Percentiles rank a stretch among this genome's conserved stretches.
phyloP scores from a whole-genome alignment of 164 flowering plant genomes.

The Piper betle region DNA sequence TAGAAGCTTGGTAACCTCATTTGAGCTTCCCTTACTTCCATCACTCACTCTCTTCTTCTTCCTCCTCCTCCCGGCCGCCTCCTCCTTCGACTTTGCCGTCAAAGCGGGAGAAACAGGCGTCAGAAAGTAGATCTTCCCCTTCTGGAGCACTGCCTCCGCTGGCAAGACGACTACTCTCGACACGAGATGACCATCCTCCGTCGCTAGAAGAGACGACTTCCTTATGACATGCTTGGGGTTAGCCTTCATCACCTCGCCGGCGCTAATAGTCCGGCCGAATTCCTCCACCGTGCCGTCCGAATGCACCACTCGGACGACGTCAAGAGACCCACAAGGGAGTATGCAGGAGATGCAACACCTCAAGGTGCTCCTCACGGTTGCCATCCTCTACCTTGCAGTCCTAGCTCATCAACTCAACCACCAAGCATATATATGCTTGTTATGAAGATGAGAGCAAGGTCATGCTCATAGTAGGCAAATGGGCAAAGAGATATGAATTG shows the following conservation, averaged over 20 bases:
- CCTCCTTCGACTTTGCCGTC: too few relatives aligned
- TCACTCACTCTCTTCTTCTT: constrained; percentile 8
- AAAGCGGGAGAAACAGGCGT: not conserved
- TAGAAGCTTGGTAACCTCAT: constrained; percentile 17
- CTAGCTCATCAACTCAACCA: not conserved
- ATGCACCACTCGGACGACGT: constrained; percentile 71
- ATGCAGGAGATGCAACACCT: constrained; percentile 89
- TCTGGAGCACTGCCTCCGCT: constrained; percentile 67
- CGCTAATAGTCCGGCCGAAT: constrained; percentile 44
- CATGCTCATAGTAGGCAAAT: not conserved
- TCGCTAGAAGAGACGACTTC: constrained; percentile 35
- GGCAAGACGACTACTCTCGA: constrained; percentile 52
- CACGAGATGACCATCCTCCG: constrained; percentile 3
- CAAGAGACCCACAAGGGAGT: constrained; percentile 82
- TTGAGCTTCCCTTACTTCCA: not conserved
- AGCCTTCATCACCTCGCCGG: constrained; percentile 63
- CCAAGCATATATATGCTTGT: not conserved
- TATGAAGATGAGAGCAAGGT: not conserved
- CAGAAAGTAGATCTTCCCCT: constrained; percentile 87
- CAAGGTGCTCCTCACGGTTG: constrained; percentile 45
- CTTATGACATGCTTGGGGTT: constrained; percentile 73
- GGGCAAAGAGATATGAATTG: not conserved
- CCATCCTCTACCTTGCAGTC: not conserved
- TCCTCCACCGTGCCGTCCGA: constrained; percentile 70
- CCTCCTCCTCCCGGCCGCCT: constrained; percentile 18